phyloP scores from a whole-genome alignment of 306 rosid species.

The Dicorynia guianensis region DNA sequence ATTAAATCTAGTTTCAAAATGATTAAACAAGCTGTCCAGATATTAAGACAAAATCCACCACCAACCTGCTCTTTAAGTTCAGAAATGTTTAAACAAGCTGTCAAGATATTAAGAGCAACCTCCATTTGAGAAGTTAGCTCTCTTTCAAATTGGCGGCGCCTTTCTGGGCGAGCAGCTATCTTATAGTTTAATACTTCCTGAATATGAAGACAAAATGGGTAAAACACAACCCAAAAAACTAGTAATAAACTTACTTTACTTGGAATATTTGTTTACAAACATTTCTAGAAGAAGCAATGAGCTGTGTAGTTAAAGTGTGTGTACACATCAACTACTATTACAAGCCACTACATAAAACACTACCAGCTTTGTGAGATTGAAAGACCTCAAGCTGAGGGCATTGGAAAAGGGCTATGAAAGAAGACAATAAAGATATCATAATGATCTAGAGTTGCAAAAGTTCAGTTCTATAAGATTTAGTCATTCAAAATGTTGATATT shows the following conservation, averaged over 20 bases:
- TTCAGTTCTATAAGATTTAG: not conserved
- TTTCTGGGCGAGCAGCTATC: slow-evolving; percentile 98
- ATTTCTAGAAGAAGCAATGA: slow-evolving; percentile 34
- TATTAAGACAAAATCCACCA: slow-evolving; percentile 57
- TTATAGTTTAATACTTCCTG: slow-evolving; percentile 95
- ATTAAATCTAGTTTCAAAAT: slow-evolving; percentile 33
- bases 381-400: not conserved
- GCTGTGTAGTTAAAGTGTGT: not conserved
- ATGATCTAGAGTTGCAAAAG: not conserved
- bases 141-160: slow-evolving; percentile 97
- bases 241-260: slow-evolving; percentile 33
- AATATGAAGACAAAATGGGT: slow-evolving; percentile 43
- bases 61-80: slow-evolving; percentile 73
- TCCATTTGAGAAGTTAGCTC: slow-evolving; percentile 97
- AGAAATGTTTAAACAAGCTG: slow-evolving; percentile 71
- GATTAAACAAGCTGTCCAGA: slow-evolving; percentile 80
- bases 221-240: slow-evolving; percentile 37
- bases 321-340: too few species aligned
- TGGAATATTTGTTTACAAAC: slow-evolving; percentile 28
- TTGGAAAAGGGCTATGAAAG: not conserved
- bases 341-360: slow-evolving; percentile 8
- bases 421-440: not conserved
- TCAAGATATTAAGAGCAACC: slow-evolving; percentile 87
- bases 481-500: slow-evolving; percentile 17
- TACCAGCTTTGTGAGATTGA: slow-evolving; percentile 19